A percentile compares a stretch with the other conserved stretches of the same genome.
Evolutionary conservation across 1,139 yeast species (phyloP).

Genomic region (Taphrina flavorubra): DNA sequence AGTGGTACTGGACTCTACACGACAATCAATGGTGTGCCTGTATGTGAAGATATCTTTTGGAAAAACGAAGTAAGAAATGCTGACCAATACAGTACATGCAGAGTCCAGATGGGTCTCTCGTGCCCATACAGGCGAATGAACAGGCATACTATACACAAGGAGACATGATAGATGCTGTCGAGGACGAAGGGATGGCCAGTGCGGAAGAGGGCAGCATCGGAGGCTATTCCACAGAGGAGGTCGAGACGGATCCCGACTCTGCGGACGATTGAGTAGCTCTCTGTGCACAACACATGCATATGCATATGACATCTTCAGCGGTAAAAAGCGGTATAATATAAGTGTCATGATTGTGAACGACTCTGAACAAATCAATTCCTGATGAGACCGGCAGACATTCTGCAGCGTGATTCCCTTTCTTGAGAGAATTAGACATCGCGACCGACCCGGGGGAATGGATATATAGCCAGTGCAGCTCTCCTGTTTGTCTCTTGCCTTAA

Average conservation of each 20-base stretch:
- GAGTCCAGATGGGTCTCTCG: slow-evolving; percentile 4
- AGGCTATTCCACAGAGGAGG: slow-evolving; percentile 16
- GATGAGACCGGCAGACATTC: no score
- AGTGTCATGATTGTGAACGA: no score
- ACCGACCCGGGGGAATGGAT: no score
- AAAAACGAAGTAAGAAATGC: no score
- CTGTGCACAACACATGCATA: no score
- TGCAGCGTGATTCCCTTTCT: no score
- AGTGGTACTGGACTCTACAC: slow-evolving; percentile 12
- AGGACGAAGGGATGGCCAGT: slow-evolving; percentile 26
- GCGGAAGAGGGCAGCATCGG: slow-evolving; percentile 29
- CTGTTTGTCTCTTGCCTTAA: no score
- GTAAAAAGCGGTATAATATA: no score
- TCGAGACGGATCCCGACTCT: slow-evolving; percentile 1
- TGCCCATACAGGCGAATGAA: not conserved
- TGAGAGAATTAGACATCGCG: no score
- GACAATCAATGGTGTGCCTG: not conserved
- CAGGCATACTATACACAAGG: slow-evolving; percentile 2
- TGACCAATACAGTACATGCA: not conserved
- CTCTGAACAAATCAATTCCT: no score
- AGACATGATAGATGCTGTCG: not conserved
- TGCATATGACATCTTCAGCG: no score
- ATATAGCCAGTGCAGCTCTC: no score
- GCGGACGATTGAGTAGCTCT: not conserved
- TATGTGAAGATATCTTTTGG: not conserved